phyloP scores from a whole-genome alignment of 2,329 filamentous ascomycete genomes.

The Gyromitra esculenta region DNA sequence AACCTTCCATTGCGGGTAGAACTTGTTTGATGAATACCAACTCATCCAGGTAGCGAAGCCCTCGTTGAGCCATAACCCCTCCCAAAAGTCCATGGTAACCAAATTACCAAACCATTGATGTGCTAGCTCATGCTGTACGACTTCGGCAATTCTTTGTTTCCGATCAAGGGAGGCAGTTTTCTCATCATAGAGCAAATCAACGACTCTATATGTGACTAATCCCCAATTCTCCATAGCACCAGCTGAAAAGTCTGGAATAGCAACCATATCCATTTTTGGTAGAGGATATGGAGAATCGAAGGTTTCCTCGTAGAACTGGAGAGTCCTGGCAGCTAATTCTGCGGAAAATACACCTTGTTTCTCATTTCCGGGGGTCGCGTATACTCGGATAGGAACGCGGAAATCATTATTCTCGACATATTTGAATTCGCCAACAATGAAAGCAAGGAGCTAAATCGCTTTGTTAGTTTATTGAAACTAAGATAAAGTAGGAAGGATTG shows the following conservation, averaged over 20 bases:
- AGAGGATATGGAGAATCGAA: constrained; percentile 88
- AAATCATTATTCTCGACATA: constrained; percentile 92
- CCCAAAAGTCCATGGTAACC: constrained; percentile 99
- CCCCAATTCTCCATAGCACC: constrained; percentile 99
- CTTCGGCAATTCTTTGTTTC: constrained; percentile 92
- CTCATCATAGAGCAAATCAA: constrained; percentile 89
- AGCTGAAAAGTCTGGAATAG: constrained; percentile 93
- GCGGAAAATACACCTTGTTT: constrained; percentile 91
- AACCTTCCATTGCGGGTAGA: constrained; percentile 98
- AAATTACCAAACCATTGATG: constrained; percentile 99
- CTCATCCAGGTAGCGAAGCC: constrained; percentile 93
- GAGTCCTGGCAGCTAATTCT: constrained; percentile 85
- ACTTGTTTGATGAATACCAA: constrained; percentile 91
- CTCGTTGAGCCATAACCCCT: constrained; percentile 95
- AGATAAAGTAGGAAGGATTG: neutral
- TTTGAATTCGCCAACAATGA: constrained; percentile 92
- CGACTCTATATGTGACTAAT: constrained; percentile 91
- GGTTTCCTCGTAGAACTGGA: constrained; percentile 94
- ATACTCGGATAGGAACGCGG: constrained; percentile 91
- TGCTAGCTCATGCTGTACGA: constrained; percentile 94
- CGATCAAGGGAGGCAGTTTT: constrained; percentile 87
- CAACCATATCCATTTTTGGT: constrained; percentile 96
- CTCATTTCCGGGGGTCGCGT: constrained; percentile 86
- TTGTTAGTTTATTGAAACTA: constrained; percentile 15
- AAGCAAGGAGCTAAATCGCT: constrained; percentile 73